Base-by-base conservation (phyloP, 192 early-diverging fungal species). In the Jimgerdemannia lactiflua region DNA sequence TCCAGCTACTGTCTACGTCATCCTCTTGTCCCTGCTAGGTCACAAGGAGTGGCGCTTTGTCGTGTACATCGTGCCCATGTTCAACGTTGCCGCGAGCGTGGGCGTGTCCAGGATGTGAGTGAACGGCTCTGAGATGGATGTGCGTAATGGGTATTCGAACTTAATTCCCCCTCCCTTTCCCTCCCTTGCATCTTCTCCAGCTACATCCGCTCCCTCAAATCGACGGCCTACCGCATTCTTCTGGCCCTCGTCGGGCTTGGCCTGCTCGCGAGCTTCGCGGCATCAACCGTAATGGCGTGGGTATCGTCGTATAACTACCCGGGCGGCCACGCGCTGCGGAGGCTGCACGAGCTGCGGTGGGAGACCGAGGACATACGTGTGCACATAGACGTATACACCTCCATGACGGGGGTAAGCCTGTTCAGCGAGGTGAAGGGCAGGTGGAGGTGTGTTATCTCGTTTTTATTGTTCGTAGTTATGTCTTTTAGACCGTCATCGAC, bases 31-130 rank as follows among this genome's bases (percentile, higher is more conserved):
- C 18, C 83, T 88, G 40, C 85, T 95, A 49, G 87, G 88, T 11
- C 97, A 99, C 82, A 99, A 99, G 80, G 97, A 99, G 77, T 97
- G 95, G 95, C 85, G 97, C 14, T 99, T 99, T 78, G 88, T 99
- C 1, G 79, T 97, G 3, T 95, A 96, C 39, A 86, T 88, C 14
- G 84, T 99, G 11, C 96, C 96, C 0, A 76, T 98, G 3, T 75
- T 95, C 69, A 96, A 96, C 71, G 49, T 89, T 4, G 89, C 86
- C 70, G 94, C 94, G 4, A 93, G 89, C 0, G 70, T 85, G 14
- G 82, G 77, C 4, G 71, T 91, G 4, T 75, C 82, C 20, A 78
- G 66, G 66, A 43, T 88, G 72, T 89, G 82, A 64, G 84, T 77
- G 17, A 54, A 68, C 20, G 29, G 29, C 29, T 29, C 29, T 29